A percentile compares a stretch with the other conserved stretches of the same genome.
Evolutionary conservation across 345 rosid species (phyloP).

Genomic region (Rhizophora apiculata): DNA sequence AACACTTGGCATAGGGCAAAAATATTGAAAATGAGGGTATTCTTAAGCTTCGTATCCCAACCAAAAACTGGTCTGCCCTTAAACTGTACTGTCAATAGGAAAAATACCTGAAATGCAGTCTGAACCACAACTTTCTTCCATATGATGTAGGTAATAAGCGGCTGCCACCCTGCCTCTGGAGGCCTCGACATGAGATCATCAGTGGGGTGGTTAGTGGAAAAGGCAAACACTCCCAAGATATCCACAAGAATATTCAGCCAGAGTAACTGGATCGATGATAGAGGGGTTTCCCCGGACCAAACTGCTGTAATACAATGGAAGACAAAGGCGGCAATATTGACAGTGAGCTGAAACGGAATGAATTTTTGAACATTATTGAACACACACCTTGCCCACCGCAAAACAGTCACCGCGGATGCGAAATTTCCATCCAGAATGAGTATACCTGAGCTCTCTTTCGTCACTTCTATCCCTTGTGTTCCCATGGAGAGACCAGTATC

Average conservation of each 20-base stretch:
- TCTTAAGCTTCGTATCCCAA: constrained; percentile 46
- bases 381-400: constrained; percentile 65
- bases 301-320: constrained; percentile 63
- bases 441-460: constrained; percentile 37
- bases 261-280: constrained; percentile 79
- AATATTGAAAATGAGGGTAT: constrained; percentile 81
- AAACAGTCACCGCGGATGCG: constrained; percentile 28
- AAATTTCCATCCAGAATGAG: constrained; percentile 32
- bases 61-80: constrained; percentile 52
- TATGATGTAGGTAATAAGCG: constrained; percentile 19
- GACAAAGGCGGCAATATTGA: constrained; percentile 56
- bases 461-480: constrained; percentile 38
- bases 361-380: constrained; percentile 60
- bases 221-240: constrained; percentile 80
- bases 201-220: constrained; percentile 82
- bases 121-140: constrained; percentile 20
- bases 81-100: constrained; percentile 61
- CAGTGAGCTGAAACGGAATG: constrained; percentile 66
- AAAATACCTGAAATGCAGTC: constrained; percentile 41
- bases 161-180: constrained; percentile 38
- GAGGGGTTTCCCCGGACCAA: constrained; percentile 74
- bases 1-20: constrained; percentile 89
- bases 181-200: constrained; percentile 67
- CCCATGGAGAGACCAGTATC: constrained; percentile 41
- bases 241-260: constrained; percentile 96